These are phyloP conservation scores for Hippophae tibetana DNA, from an alignment of 306 rosid genomes.

Conservation along the genomic window DNA sequence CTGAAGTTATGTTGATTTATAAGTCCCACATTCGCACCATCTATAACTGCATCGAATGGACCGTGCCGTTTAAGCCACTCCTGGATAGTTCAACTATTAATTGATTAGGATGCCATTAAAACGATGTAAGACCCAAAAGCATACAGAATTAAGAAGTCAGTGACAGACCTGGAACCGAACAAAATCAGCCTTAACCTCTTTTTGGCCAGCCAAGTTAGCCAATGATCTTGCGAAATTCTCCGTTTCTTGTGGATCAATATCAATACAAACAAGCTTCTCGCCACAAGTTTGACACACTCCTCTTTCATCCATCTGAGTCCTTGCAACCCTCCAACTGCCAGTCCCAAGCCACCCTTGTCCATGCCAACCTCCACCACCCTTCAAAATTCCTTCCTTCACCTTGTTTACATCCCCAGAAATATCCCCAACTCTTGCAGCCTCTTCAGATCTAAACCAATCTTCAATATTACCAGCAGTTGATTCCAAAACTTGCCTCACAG, in stretches of 20 bases:
- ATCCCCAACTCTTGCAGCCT: constrained; percentile 41
- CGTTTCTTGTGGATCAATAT: constrained; percentile 77
- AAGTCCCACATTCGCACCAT: constrained; percentile 86
- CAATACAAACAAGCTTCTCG: constrained; percentile 72
- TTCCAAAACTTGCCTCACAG: constrained; percentile 75
- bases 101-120: constrained; percentile 31
- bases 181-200: constrained; percentile 45
- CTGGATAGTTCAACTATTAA: constrained; percentile 50
- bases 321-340: constrained; percentile 66
- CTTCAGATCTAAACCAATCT: constrained; percentile 59
- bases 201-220: constrained; percentile 52
- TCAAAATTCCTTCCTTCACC: constrained; percentile 43
- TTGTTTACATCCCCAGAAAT: constrained; percentile 49
- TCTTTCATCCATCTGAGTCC: constrained; percentile 48
- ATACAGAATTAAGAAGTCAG: constrained; percentile 15
- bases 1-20: constrained; percentile 34
- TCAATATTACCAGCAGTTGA: constrained; percentile 46
- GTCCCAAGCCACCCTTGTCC: constrained; percentile 94
- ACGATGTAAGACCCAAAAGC: constrained; percentile 17
- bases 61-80: constrained; percentile 72
- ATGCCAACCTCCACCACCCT: constrained; percentile 98
- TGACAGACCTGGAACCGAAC: constrained; percentile 52
- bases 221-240: constrained; percentile 64
- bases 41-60: constrained; percentile 83
- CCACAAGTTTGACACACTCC: constrained; percentile 56